These are phyloP conservation scores for Mallotus repandus DNA, from an alignment of 441 rosid genomes.

Conservation along the genomic window DNA sequence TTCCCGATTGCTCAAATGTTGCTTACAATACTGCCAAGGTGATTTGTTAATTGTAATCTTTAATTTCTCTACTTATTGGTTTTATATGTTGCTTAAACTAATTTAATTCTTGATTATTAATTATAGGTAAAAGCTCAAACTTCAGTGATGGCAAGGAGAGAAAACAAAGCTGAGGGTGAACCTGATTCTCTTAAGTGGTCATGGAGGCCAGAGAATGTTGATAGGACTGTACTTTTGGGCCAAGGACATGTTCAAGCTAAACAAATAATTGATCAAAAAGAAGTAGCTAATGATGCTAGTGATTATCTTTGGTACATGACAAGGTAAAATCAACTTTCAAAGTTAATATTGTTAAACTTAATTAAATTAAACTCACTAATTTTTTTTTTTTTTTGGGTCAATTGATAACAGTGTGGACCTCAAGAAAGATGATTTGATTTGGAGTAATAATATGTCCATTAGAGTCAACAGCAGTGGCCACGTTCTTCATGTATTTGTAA, in stretches of 20 bases:
- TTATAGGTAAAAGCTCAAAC: conserved; percentile 54
- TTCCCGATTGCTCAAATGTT: conserved; percentile 49
- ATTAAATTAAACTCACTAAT: too few species aligned
- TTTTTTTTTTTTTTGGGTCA: too few species aligned
- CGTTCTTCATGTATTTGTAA: conserved; percentile 55
- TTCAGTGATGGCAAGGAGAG: conserved; percentile 44
- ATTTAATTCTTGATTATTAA: background rate
- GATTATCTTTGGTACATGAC: conserved; percentile 86
- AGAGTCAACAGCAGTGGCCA: conserved; percentile 52
- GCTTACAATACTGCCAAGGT: conserved; percentile 61
- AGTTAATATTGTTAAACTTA: background rate
- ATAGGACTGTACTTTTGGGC: background rate
- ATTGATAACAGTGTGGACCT: conserved; percentile 3
- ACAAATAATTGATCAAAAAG: conserved; percentile 60
- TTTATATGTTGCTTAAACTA: background rate
- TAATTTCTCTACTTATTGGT: background rate
- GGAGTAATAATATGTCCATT: conserved; percentile 37
- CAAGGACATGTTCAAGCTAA: background rate
- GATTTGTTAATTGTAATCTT: background rate
- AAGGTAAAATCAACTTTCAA: conserved; percentile 34
- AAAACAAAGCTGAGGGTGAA: conserved; percentile 43
- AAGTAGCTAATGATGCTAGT: conserved; percentile 42
- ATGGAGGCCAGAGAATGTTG: conserved; percentile 62
- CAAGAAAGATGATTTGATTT: conserved; percentile 17
- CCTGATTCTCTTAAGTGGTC: conserved; percentile 46